phyloP scores from a whole-genome alignment of 495 filamentous ascomycete species.

The Patellaria atrata region DNA sequence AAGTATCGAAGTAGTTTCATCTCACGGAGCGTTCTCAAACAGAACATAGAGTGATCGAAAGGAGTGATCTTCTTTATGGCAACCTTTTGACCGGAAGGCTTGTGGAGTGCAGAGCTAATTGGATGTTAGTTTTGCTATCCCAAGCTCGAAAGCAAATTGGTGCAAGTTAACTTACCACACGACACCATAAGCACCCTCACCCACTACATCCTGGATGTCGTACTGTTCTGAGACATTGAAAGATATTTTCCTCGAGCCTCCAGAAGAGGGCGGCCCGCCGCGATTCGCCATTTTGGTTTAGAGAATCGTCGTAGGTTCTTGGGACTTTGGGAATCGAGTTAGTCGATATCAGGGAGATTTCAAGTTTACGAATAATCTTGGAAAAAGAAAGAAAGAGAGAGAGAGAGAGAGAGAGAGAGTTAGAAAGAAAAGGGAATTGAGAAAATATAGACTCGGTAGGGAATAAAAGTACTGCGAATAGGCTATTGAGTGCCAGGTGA shows the following conservation, averaged over 20 bases:
- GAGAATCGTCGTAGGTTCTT: too few relatives aligned
- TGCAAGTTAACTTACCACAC: slow-evolving; percentile 62
- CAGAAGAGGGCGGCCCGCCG: slow-evolving; percentile 18
- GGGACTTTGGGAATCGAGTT: too few relatives aligned
- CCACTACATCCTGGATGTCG: slow-evolving; percentile 98
- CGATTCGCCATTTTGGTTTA: too few relatives aligned
- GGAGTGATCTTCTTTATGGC: slow-evolving; percentile 99
- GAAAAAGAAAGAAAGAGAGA: too few relatives aligned
- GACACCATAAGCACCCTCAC: slow-evolving; percentile 96
- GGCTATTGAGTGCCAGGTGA: too few relatives aligned
- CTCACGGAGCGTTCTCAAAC: slow-evolving; percentile 87
- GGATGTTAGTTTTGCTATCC: background rate
- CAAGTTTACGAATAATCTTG: too few relatives aligned
- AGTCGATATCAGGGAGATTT: too few relatives aligned
- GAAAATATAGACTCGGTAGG: too few relatives aligned
- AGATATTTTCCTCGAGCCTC: slow-evolving; percentile 81
- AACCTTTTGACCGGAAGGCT: slow-evolving; percentile 96
- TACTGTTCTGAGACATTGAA: slow-evolving; percentile 99
- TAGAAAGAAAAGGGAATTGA: too few relatives aligned
- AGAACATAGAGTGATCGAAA: slow-evolving; percentile 99
- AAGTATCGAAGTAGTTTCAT: slow-evolving; percentile 99
- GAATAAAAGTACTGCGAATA: too few relatives aligned
- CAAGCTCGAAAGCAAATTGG: background rate
- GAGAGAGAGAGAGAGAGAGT: too few relatives aligned
- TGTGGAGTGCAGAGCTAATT: slow-evolving; percentile 88